Conservation (phyloP, 2,329 filamentous ascomycete genomes). For the Claviceps quebecensis region DNA sequence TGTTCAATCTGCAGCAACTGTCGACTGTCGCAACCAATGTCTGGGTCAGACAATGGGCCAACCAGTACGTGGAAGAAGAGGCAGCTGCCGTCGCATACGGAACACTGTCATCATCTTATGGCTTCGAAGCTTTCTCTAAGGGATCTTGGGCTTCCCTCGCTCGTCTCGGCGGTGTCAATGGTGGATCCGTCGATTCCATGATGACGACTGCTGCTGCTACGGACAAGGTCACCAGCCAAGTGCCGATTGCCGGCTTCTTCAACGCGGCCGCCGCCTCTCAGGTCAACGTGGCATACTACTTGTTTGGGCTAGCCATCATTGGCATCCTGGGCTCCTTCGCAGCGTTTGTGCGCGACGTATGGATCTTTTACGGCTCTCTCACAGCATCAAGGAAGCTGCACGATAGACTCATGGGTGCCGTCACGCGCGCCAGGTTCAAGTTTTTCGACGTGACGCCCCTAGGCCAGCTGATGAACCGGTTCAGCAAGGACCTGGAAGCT, state of each 20-base stretch:
- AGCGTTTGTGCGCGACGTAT: slow-evolving; percentile 68
- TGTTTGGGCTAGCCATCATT: slow-evolving; percentile 68
- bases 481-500: slow-evolving; percentile 92
- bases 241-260: slow-evolving; percentile 9
- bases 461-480: slow-evolving; percentile 94
- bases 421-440: slow-evolving; percentile 84
- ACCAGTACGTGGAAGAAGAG: slow-evolving; percentile 53
- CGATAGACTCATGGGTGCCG: slow-evolving; percentile 57
- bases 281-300: slow-evolving; percentile 73
- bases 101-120: slow-evolving; percentile 12
- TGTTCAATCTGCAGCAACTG: slow-evolving; percentile 73
- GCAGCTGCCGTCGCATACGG: slow-evolving; percentile 9
- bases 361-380: slow-evolving; percentile 85
- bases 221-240: slow-evolving; percentile 6
- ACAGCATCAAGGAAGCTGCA: slow-evolving; percentile 80
- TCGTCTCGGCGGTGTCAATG: slow-evolving; percentile 13
- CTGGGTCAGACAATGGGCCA: slow-evolving; percentile 93
- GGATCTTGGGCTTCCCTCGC: slow-evolving; percentile 23
- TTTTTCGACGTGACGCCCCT: slow-evolving; percentile 96
- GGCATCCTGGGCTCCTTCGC: slow-evolving; percentile 66
- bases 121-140: slow-evolving; percentile 15
- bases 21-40: slow-evolving; percentile 78
- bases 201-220: not conserved
- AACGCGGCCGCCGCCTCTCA: slow-evolving; percentile 23
- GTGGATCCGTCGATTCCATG: slow-evolving; percentile 11